Evolutionary conservation across 2,329 filamentous ascomycete genomes (phyloP), one percentile per base, ranked within the genome.

Genomic region (Aspergillus neotritici): DNA sequence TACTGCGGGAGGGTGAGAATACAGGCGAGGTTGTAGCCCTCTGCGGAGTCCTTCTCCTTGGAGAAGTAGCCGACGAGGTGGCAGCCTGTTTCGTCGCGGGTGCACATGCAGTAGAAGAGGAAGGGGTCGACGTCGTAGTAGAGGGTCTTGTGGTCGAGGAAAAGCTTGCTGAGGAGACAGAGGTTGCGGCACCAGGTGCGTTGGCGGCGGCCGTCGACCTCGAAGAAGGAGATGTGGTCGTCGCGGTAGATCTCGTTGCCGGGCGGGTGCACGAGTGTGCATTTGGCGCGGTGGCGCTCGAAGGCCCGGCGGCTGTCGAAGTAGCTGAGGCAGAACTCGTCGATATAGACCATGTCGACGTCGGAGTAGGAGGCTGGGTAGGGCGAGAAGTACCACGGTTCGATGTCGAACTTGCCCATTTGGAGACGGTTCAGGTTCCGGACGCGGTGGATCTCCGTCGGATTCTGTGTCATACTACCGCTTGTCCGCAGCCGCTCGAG

Each of bases 61-160:
- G 87, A 94, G 59, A 98, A 98, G 63, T 98, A 98, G n/a, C 93
- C 93, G 17, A 97, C 91, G 54, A 98, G 93, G 63, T 96, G 93
- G 61, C 93, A 96, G 13, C 91, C 91, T 13, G 84, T 79, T 43
- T 93, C 85, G 59, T 96, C 87, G 55, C 90, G 91, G 57, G 95
- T 93, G 52, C 89, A 94, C 71, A 97, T 87, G 56, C 96, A 90
- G 64, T 97, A 97, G 71, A 97, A 97, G 5, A 97, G 69, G 64
- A 97, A 97, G 0, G 91, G 93, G 54, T 97, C 91, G 2, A 97
- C 91, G 58, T 97, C 91, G 68, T 97, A 97, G 71, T 97, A 97
- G 4, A 97, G 77, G 0, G 93, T 98, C 66, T 98, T 98, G 42
- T 94, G 96, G 15, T 94, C 93, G n/a, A 98, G 77, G 64, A 98